A percentile compares a stretch with the other conserved stretches of the same genome.
Evolutionary conservation across 2,329 filamentous ascomycete genomes (phyloP).

Genomic region (Alternaria infectoria): DNA sequence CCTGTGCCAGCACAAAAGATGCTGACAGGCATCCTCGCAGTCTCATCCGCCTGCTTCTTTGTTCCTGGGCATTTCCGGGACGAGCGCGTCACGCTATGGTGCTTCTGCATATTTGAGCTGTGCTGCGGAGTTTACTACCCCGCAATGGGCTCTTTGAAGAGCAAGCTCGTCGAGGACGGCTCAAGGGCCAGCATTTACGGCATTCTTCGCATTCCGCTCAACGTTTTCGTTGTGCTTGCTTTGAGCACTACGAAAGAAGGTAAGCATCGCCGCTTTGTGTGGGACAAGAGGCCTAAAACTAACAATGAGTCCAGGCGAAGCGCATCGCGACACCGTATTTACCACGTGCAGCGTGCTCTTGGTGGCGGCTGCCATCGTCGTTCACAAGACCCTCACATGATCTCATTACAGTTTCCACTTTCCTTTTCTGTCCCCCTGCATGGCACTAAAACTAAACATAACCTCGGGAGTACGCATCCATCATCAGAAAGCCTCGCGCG

Average conservation of each 20-base stretch:
- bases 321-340: constrained; percentile 40
- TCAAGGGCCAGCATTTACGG: constrained; percentile 63
- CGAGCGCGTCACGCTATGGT: constrained; percentile 60
- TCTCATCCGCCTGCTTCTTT: constrained; percentile 40
- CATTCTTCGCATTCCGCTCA: constrained; percentile 64
- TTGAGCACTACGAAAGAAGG: constrained; percentile 43
- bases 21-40: constrained; percentile 30
- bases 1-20: constrained; percentile 36
- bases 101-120: constrained; percentile 63
- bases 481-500: not conserved
- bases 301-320: constrained; percentile 27
- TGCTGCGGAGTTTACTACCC: constrained; percentile 66
- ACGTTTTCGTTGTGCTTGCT: constrained; percentile 48
- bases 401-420: not conserved
- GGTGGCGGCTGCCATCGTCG: constrained; percentile 34
- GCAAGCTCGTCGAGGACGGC: constrained; percentile 61
- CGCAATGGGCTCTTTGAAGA: constrained; percentile 62
- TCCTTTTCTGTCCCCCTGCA: not conserved
- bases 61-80: constrained; percentile 49
- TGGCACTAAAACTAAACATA: not conserved
- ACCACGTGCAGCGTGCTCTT: constrained; percentile 39
- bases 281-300: constrained; percentile 4
- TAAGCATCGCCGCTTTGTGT: constrained; percentile 7
- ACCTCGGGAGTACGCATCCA: not conserved
- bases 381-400: constrained; percentile 33